A percentile compares a stretch with the other conserved stretches of the same genome.
Evolutionary conservation across 257 asterid species (phyloP).

Genomic region (Eustoma russellianum): DNA sequence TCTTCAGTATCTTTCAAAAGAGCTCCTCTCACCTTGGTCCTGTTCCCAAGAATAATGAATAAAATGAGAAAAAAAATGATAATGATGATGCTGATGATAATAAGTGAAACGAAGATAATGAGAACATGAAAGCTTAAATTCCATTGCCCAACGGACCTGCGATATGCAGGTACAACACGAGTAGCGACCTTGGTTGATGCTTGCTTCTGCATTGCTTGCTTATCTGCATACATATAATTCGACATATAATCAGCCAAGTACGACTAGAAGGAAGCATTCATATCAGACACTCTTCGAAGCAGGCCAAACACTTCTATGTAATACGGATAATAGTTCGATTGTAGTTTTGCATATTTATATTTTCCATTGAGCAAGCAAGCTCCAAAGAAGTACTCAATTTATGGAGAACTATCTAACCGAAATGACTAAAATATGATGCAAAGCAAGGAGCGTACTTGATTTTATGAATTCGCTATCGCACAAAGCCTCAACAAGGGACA

Average conservation of each 20-base stretch:
- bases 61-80: conserved; percentile 1
- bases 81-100: not conserved
- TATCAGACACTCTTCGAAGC: not conserved
- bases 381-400: too few relatives aligned
- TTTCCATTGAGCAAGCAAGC: too few relatives aligned
- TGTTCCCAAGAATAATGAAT: conserved; percentile 20
- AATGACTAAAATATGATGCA: too few relatives aligned
- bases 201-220: conserved; percentile 33
- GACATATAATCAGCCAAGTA: not conserved
- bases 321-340: not conserved
- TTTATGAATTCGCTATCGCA: too few relatives aligned
- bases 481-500: too few relatives aligned
- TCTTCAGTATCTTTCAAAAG: conserved; percentile 65
- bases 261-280: not conserved
- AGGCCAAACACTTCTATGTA: not conserved
- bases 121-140: not conserved
- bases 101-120: not conserved
- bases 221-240: conserved; percentile 29
- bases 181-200: conserved; percentile 48
- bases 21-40: conserved; percentile 89
- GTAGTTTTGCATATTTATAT: too few relatives aligned
- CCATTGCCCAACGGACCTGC: conserved; percentile 42
- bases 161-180: conserved; percentile 72
- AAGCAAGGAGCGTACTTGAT: too few relatives aligned
- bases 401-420: too few relatives aligned